These are phyloP conservation scores for Monosporascus sp. DNA, from an alignment of 2,329 filamentous ascomycete species.

Conservation along the genomic window DNA sequence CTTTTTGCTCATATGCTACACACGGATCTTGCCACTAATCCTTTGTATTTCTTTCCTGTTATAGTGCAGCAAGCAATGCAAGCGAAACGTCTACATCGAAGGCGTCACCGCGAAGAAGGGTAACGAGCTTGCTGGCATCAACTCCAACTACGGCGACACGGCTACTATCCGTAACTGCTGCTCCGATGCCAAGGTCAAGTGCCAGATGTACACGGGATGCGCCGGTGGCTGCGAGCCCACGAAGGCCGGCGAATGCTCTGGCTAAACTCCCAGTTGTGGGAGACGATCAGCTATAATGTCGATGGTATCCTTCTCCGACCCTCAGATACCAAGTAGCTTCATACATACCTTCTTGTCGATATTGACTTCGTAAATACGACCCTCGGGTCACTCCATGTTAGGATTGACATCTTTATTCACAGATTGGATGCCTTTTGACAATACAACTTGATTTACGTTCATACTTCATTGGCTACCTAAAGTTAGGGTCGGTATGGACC, in stretches of 20 bases:
- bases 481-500: no score
- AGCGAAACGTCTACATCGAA: conserved; percentile 38
- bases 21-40: background rate
- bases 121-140: conserved; percentile 35
- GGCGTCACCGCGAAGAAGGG: conserved; percentile 34
- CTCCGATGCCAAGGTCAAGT: conserved; percentile 16
- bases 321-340: no score
- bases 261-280: conserved; percentile 1
- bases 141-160: conserved; percentile 31
- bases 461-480: no score
- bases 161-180: conserved; percentile 27
- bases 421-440: no score
- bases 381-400: no score
- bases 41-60: background rate
- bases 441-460: no score
- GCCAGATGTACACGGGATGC: conserved; percentile 17
- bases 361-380: no score
- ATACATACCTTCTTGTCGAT: no score
- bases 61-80: conserved; percentile 25
- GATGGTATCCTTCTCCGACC: no score
- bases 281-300: no score
- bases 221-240: conserved; percentile 17
- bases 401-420: no score
- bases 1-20: no score
- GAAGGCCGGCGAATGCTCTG: conserved; percentile 20